Conservation (phyloP, 2,329 filamentous ascomycete species). For the Scytalidium sp. region DNA sequence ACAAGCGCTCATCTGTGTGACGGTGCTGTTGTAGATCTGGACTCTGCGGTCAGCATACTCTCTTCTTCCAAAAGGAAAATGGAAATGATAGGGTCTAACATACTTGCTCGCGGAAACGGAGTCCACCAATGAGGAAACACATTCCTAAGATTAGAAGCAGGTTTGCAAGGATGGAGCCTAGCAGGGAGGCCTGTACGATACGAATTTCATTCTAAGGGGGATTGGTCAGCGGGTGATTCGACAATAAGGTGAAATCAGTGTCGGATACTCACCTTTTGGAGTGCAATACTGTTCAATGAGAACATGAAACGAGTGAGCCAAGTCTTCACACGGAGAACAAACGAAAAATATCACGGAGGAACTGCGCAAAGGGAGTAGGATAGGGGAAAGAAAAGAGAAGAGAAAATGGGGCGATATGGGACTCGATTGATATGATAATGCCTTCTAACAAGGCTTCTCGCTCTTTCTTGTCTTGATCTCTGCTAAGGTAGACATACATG, state of each 20-base stretch:
- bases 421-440: slow-evolving; percentile 44
- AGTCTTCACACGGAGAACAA: slow-evolving; percentile 25
- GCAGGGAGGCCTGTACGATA: slow-evolving; percentile 85
- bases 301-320: slow-evolving; percentile 31
- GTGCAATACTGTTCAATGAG: slow-evolving; percentile 58
- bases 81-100: slow-evolving; percentile 13
- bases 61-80: too few species aligned
- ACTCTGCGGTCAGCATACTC: too few species aligned
- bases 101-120: slow-evolving; percentile 84
- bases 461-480: slow-evolving; percentile 43
- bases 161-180: slow-evolving; percentile 88
- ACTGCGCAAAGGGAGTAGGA: slow-evolving; percentile 12
- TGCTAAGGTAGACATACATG: slow-evolving; percentile 49
- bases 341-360: slow-evolving; percentile 11
- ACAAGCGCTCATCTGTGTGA: slow-evolving; percentile 95
- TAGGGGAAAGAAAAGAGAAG: slow-evolving; percentile 18
- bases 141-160: slow-evolving; percentile 87
- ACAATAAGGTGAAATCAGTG: neutral
- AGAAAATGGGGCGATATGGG: slow-evolving; percentile 31
- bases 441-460: slow-evolving; percentile 38
- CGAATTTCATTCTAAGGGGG: slow-evolving; percentile 70
- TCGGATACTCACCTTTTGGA: slow-evolving; percentile 60
- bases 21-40: slow-evolving; percentile 88
- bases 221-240: slow-evolving; percentile 20
- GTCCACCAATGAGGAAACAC: slow-evolving; percentile 82